These are phyloP conservation scores for Malassezia japonica DNA, from an alignment of 1,284 basidiomycete genomes.

Conservation along the genomic window DNA sequence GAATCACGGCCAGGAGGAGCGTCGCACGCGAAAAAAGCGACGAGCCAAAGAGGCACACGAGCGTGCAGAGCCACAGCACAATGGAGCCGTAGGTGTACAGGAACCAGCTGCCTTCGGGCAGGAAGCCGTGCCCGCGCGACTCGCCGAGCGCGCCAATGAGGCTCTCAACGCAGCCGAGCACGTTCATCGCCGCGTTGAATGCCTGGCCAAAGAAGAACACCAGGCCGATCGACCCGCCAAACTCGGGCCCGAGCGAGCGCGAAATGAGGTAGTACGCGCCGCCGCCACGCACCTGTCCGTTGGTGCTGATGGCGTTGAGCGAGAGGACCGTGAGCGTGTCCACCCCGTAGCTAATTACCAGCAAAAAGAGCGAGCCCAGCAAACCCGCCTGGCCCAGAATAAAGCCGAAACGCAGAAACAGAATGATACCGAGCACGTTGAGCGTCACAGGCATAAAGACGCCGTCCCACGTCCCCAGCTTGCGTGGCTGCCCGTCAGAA, in stretches of 20 bases:
- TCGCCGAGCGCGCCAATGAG: constrained; percentile 40
- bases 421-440: constrained; percentile 46
- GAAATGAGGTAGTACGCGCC: constrained; percentile 48
- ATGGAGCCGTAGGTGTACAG: constrained; percentile 41
- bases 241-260: constrained; percentile 44
- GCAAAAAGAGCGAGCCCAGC: constrained; percentile 36
- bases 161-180: constrained; percentile 45
- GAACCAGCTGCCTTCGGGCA: constrained; percentile 44
- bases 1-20: constrained; percentile 34
- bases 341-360: constrained; percentile 39
- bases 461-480: constrained; percentile 46
- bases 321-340: constrained; percentile 45
- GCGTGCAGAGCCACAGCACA: constrained; percentile 33
- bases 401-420: constrained; percentile 47
- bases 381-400: constrained; percentile 45
- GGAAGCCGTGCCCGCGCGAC: constrained; percentile 23
- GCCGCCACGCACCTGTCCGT: constrained; percentile 46
- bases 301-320: constrained; percentile 45
- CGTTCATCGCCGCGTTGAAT: constrained; percentile 46
- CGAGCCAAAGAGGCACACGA: constrained; percentile 44
- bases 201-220: constrained; percentile 46
- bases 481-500: constrained; percentile 20
- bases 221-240: constrained; percentile 46
- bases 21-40: constrained; percentile 42
- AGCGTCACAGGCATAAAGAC: constrained; percentile 47